Evolutionary conservation across 495 filamentous ascomycete species (phyloP).

Genomic region (Jackrogersella minutella): DNA sequence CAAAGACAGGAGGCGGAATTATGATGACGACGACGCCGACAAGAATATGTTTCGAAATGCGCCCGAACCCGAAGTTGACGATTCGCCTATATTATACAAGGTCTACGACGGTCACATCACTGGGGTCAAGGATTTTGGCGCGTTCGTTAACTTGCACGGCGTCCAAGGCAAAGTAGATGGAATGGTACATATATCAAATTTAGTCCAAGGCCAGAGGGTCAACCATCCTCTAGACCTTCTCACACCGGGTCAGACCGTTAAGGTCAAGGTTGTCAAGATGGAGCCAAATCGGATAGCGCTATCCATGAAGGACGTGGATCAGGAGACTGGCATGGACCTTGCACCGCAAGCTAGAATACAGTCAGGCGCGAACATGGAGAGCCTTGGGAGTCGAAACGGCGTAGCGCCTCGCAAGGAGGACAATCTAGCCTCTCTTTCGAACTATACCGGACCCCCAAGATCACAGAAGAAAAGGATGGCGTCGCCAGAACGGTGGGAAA

Average conservation of each 20-base stretch:
- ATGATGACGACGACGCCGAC: conserved; percentile 56
- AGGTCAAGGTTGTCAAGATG: conserved; percentile 91
- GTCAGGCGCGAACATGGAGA: conserved; percentile 91
- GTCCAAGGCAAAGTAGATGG: conserved; percentile 91
- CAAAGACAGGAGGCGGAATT: conserved; percentile 55
- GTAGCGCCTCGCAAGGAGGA: conserved; percentile 50
- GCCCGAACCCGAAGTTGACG: conserved; percentile 79
- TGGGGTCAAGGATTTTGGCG: conserved; percentile 93
- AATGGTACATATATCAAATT: conserved; percentile 94
- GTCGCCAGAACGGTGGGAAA: conserved; percentile 96
- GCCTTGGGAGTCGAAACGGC: conserved; percentile 75
- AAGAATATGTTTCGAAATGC: conserved; percentile 74
- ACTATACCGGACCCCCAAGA: conserved; percentile 58
- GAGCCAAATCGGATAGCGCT: conserved; percentile 81
- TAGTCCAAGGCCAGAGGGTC: conserved; percentile 84
- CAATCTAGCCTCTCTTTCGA: conserved; percentile 70
- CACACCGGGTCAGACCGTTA: conserved; percentile 80
- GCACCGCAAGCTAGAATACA: conserved; percentile 81
- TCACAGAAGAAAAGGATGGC: conserved; percentile 88
- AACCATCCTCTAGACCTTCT: conserved; percentile 92
- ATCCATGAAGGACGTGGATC: conserved; percentile 98
- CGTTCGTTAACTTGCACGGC: conserved; percentile 90
- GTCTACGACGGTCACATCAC: conserved; percentile 90
- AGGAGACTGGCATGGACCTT: conserved; percentile 85
- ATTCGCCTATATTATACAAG: conserved; percentile 82